These are phyloP conservation scores for Termitomyces sp. DNA, from an alignment of 768 basidiomycete genomes.

Conservation along the genomic window DNA sequence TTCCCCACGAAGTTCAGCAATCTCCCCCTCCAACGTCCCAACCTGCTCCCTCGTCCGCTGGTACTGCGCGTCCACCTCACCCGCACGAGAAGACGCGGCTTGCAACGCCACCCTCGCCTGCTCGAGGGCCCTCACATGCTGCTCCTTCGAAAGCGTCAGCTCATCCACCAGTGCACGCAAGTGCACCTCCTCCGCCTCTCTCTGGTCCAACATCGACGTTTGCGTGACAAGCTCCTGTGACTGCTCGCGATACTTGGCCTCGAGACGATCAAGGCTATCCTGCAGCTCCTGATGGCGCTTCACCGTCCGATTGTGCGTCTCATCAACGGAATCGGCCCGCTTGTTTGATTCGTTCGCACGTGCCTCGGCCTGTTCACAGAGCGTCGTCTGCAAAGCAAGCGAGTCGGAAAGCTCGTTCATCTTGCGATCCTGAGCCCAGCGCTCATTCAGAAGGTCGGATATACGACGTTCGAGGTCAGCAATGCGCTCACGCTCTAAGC, in stretches of 20 bases:
- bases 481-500: conserved; percentile 77
- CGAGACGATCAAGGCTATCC: conserved; percentile 55
- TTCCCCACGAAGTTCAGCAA: conserved; percentile 79
- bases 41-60: conserved; percentile 70
- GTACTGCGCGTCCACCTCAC: conserved; percentile 77
- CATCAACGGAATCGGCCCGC: conserved; percentile 75
- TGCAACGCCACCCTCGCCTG: conserved; percentile 79
- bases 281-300: conserved; percentile 73
- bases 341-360: conserved; percentile 71
- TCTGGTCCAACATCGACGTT: conserved; percentile 72
- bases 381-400: conserved; percentile 71
- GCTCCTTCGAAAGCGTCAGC: conserved; percentile 66
- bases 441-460: conserved; percentile 58
- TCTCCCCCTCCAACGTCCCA: conserved; percentile 67
- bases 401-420: conserved; percentile 71
- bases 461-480: conserved; percentile 73
- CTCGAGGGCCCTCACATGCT: conserved; percentile 85
- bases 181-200: conserved; percentile 72
- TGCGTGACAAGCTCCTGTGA: conserved; percentile 71
- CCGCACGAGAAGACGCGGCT: conserved; percentile 71
- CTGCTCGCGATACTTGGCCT: conserved; percentile 72
- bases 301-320: conserved; percentile 58
- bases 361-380: conserved; percentile 78
- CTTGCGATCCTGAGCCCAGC: conserved; percentile 66
- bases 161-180: conserved; percentile 71